Percentiles rank a stretch among this genome's conserved stretches.
These are phyloP conservation scores for Paracoccidioides brasiliensis DNA, from an alignment of 2,329 filamentous ascomycete genomes.

Conservation along the genomic window DNA sequence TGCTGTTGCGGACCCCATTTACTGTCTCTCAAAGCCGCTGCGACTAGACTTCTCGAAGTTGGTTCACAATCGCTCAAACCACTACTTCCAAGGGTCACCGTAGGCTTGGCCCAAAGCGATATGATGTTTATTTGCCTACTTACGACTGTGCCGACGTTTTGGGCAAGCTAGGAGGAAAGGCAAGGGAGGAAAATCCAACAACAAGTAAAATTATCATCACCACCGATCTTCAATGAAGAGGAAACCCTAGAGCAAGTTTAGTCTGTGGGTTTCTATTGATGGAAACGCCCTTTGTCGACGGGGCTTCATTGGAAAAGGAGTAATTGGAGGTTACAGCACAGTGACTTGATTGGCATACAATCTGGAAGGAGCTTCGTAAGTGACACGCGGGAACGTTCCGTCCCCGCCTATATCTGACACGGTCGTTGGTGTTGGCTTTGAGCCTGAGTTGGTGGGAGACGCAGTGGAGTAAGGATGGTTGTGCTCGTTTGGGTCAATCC, in stretches of 20 bases:
- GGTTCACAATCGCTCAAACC: neutral
- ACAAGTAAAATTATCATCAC: constrained; percentile 66
- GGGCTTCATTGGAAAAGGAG: neutral
- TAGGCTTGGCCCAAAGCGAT: neutral
- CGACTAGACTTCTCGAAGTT: neutral
- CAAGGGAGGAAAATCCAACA: constrained; percentile 53
- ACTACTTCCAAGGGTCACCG: neutral
- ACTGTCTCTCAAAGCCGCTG: neutral
- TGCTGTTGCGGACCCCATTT: constrained; percentile 2
- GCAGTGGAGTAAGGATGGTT: neutral
- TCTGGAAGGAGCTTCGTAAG: neutral
- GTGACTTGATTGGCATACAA: constrained; percentile 13
- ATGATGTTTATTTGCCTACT: constrained; percentile 18
- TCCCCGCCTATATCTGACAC: too few relatives aligned
- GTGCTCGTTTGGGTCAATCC: neutral
- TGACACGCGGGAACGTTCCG: neutral
- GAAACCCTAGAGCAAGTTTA: constrained; percentile 42
- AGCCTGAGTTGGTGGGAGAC: neutral
- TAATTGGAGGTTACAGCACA: neutral
- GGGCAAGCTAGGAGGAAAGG: constrained; percentile 56
- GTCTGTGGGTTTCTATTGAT: neutral
- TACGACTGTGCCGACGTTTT: constrained; percentile 60
- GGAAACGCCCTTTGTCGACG: neutral
- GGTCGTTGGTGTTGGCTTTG: too few relatives aligned
- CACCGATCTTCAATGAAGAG: constrained; percentile 64